phyloP scores from a whole-genome alignment of 176 grass and related monocot genomes.

The Rhynchospora pubera region DNA sequence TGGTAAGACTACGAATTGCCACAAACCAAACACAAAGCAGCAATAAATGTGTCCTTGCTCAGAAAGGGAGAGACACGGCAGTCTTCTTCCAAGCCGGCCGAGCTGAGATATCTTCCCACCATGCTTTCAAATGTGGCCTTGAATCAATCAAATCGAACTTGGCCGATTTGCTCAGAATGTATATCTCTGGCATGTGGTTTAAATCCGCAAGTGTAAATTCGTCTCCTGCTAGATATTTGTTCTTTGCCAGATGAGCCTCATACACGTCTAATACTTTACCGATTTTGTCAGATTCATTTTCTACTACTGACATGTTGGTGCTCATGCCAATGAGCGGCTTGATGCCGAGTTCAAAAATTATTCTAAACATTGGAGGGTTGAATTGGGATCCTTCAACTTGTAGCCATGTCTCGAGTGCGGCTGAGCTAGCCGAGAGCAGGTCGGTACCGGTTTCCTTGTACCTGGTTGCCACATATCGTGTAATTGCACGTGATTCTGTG shows the following conservation, averaged over 20 bases:
- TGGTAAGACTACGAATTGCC: no score
- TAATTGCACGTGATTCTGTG: conserved; percentile 70
- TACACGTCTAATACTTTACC: conserved; percentile 61
- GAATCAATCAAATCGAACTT: conserved; percentile 38
- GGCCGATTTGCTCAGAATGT: conserved; percentile 30
- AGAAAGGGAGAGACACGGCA: conserved; percentile 29
- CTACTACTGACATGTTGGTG: conserved; percentile 29
- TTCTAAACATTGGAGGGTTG: neutral
- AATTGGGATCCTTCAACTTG: conserved; percentile 75
- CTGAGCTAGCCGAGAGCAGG: conserved; percentile 32
- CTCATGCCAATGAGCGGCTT: conserved; percentile 33
- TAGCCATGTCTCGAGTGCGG: conserved; percentile 48
- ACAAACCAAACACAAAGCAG: no score
- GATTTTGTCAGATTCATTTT: conserved; percentile 35
- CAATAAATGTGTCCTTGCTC: neutral
- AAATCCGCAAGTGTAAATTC: conserved; percentile 55
- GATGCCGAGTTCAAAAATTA: conserved; percentile 48
- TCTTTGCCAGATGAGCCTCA: conserved; percentile 39
- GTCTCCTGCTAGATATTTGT: conserved; percentile 60
- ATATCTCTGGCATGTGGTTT: conserved; percentile 41
- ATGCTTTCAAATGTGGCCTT: conserved; percentile 50
- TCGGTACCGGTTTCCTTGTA: conserved; percentile 26
- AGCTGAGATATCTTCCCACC: conserved; percentile 47
- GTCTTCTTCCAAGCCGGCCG: conserved; percentile 49
- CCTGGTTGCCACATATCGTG: conserved; percentile 48